A percentile compares a stretch with the other conserved stretches of the same genome.
These are phyloP conservation scores for Metarhizium guizhouense DNA, from an alignment of 2,329 filamentous ascomycete species.

Conservation along the genomic window DNA sequence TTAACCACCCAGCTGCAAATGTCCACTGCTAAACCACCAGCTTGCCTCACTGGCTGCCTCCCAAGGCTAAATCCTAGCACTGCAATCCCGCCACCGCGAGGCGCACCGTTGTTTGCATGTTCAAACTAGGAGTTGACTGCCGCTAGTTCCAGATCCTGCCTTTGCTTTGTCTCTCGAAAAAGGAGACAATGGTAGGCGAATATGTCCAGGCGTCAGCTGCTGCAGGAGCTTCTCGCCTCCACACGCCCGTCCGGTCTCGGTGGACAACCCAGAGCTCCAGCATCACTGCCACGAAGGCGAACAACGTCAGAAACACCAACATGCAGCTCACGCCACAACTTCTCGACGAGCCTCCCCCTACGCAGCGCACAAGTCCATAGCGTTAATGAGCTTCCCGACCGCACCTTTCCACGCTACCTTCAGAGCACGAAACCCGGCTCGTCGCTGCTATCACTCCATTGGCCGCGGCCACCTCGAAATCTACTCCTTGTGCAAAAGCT, in stretches of 20 bases:
- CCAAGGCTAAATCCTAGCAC: too few relatives aligned
- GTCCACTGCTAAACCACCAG: too few relatives aligned
- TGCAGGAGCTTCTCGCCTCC: conserved; percentile 2
- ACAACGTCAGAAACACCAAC: neutral
- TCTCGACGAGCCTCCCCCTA: conserved; percentile 37
- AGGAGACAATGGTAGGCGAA: neutral
- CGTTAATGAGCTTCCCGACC: conserved; percentile 23
- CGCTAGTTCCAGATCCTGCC: neutral
- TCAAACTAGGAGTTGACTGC: too few relatives aligned
- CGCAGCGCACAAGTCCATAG: conserved; percentile 24
- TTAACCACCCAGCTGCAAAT: neutral
- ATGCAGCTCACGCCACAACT: conserved; percentile 23
- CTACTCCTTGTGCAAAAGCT: conserved; percentile 51
- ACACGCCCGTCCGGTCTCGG: neutral
- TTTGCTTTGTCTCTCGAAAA: neutral
- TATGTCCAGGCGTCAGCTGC: conserved; percentile 12
- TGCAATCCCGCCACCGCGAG: too few relatives aligned
- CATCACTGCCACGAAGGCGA: neutral
- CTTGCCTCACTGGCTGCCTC: too few relatives aligned
- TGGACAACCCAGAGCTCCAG: neutral
- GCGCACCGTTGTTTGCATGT: too few relatives aligned
- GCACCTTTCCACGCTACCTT: conserved; percentile 26
- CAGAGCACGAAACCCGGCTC: conserved; percentile 36
- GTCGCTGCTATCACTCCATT: conserved; percentile 46
- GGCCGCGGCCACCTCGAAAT: conserved; percentile 45